These are phyloP conservation scores for Tulasnella sp. DNA, from an alignment of 768 basidiomycete genomes.

Conservation along the genomic window DNA sequence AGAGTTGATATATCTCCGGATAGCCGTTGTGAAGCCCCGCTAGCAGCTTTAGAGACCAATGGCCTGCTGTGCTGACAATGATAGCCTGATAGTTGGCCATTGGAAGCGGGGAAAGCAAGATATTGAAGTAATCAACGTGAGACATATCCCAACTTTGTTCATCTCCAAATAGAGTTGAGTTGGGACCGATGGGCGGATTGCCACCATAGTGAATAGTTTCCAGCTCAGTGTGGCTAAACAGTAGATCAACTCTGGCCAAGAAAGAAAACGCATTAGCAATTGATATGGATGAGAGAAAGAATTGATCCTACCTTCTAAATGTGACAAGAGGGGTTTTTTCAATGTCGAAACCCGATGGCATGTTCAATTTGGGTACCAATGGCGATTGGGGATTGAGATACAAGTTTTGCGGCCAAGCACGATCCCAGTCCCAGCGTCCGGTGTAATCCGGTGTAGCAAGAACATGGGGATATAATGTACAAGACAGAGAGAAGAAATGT, in stretches of 20 bases:
- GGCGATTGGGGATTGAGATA: constrained; percentile 48
- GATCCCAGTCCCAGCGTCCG: constrained; percentile 40
- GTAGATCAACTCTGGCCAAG: constrained; percentile 38
- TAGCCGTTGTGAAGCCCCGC: constrained; percentile 36
- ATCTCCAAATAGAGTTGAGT: constrained; percentile 40
- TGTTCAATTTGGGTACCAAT: constrained; percentile 30
- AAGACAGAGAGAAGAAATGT: constrained; percentile 63
- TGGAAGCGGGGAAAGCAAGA: constrained; percentile 38
- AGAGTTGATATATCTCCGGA: constrained; percentile 42
- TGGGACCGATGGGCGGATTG: constrained; percentile 18
- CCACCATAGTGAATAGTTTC: constrained; percentile 30
- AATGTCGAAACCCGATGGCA: constrained; percentile 44
- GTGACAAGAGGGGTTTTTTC: constrained; percentile 46
- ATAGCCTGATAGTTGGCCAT: constrained; percentile 45
- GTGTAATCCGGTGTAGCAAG: constrained; percentile 49
- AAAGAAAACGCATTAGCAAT: neutral
- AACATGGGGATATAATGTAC: constrained; percentile 52
- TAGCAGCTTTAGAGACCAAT: constrained; percentile 53
- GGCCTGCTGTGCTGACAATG: constrained; percentile 50
- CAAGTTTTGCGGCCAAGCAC: constrained; percentile 51
- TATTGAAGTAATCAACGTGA: constrained; percentile 37
- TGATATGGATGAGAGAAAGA: neutral
- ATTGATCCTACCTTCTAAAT: constrained; percentile 33
- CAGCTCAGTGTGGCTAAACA: constrained; percentile 39
- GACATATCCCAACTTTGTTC: constrained; percentile 43